Evolutionary conservation across 768 basidiomycete genomes (phyloP), one percentile per base, ranked within the genome.

Genomic region (Lactarius deliciosus): DNA sequence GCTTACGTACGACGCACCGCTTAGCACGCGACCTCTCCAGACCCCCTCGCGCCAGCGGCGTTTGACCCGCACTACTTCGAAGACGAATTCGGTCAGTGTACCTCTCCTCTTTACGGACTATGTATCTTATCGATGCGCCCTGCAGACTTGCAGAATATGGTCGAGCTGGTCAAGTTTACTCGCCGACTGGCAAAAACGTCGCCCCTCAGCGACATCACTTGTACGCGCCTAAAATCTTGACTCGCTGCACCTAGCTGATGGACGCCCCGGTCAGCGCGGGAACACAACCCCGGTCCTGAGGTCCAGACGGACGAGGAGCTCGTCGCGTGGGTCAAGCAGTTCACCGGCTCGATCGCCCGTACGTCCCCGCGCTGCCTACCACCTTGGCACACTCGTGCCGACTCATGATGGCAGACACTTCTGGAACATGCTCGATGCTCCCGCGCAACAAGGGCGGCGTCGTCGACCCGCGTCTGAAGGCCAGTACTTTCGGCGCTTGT

Each of bases 371-470:
- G 70, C 72, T 1, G 73, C 69, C 71, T 74, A 73, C 75, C 32
- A 73, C 75, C 40, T 28, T 28, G 74, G 65, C 7, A 18, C 8
- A 10, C 11, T 32, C 10, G 3, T 55, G 2, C 25, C 28, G 10
- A 22, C n/a, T 3, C 2, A n/a, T 60, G 15, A 16, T 40, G 13
- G 11, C 57, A 84, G 83, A 86, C 68, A 80, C 82, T 15, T 72
- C 79, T 30, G 80, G 81, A 6, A 78, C 83, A 1, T 79, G 78
- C 60, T 83, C 84, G 1, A 86, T 86, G 85, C 77, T 86, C 47
- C 84, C 85, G 5, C 74, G 74, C 16, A 80, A 81, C 32, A 80
- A 81, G 58, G 75, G 76, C 20, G 85, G 85, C 30, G 85, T 86
- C 6, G 85, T 86, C 3, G 80, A 85, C 63, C 73, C 78, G 22